Evolutionary conservation across 371 early-diverging fungal genomes (phyloP), one percentile per base, ranked within the genome.

Genomic region (Mucor irregularis): DNA sequence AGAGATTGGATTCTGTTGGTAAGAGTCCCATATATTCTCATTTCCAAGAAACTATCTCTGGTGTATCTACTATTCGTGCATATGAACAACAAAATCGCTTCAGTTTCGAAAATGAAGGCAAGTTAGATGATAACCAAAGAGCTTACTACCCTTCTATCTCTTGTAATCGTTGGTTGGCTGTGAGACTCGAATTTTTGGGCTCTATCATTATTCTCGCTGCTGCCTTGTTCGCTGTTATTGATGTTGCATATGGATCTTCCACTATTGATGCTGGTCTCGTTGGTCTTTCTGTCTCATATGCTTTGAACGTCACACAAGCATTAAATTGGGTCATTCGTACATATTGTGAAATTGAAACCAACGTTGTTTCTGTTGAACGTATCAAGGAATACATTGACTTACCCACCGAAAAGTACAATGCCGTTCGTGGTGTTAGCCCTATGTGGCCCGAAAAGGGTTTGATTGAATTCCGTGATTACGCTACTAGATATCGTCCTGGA

Each of bases 151-250:
- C 93, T 2, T 86, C 83, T 5, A 72, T 94, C 28, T 78, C 85
- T 0, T 81, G 87, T 44, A 94, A 94, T 52, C 91, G 97, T 34
- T 98, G 98, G 93, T 67, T 96, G 14, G 94, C 95, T 28, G 84
- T 96, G 11, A 89, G 97, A 28, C 81, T 97, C 21, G 93, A 97
- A 69, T 78, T 90, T 31, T 40, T 85, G 55, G 84, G 85, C 14
- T 80, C 83, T 7, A 63, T 79, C 44, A 86, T 90, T 38, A 80
- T 89, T 51, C 80, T 90, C 26, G 73, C 78, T 22, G 84, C 87
- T 8, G 74, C 91, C 0, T 56, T 83, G 2, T 75, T 90, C 29
- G 82, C 86, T 35, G 89, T 90, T 3, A 49, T 86, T 6, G 76
- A 75, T 10, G 58, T 89, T 29, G 17, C 69, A 13, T 73, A 71